These are phyloP conservation scores for Funneliformis geosporum DNA, from an alignment of 192 early-diverging fungal genomes.

Conservation along the genomic window DNA sequence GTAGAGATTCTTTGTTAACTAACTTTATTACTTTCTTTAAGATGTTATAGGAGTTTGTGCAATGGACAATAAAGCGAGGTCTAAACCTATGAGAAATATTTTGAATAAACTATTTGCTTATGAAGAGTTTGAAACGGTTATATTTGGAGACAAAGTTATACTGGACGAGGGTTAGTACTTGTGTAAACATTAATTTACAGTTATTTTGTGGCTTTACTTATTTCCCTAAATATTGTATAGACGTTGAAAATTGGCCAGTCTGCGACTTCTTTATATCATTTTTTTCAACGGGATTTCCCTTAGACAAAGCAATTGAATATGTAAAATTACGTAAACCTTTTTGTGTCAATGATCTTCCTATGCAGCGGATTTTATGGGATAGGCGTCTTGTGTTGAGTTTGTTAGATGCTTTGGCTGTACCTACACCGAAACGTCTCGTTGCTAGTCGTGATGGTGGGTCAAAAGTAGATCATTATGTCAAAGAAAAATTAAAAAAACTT, in stretches of 20 bases:
- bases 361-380: slow-evolving; percentile 89
- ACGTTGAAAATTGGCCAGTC: slow-evolving; percentile 83
- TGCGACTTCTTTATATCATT: slow-evolving; percentile 98
- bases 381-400: slow-evolving; percentile 84
- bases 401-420: slow-evolving; percentile 77
- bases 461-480: slow-evolving; percentile 53
- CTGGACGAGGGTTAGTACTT: slow-evolving; percentile 77
- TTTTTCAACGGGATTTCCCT: slow-evolving; percentile 91
- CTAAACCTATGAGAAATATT: slow-evolving; percentile 96
- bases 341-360: slow-evolving; percentile 87
- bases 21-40: slow-evolving; percentile 17
- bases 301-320: slow-evolving; percentile 92
- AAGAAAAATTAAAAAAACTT: slow-evolving; percentile 52
- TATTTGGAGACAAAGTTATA: slow-evolving; percentile 97
- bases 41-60: slow-evolving; percentile 85
- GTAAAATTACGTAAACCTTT: slow-evolving; percentile 80
- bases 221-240: slow-evolving; percentile 43
- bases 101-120: slow-evolving; percentile 66
- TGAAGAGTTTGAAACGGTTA: slow-evolving; percentile 77
- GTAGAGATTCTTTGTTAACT: no score
- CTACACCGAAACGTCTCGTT: slow-evolving; percentile 76
- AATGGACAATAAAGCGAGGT: slow-evolving; percentile 92
- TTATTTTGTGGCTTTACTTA: no score
- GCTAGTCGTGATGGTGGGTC: slow-evolving; percentile 74
- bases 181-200: background rate